Evolutionary conservation across 2,329 filamentous ascomycete genomes (phyloP).

Genomic region (Clarireedia paspali): DNA sequence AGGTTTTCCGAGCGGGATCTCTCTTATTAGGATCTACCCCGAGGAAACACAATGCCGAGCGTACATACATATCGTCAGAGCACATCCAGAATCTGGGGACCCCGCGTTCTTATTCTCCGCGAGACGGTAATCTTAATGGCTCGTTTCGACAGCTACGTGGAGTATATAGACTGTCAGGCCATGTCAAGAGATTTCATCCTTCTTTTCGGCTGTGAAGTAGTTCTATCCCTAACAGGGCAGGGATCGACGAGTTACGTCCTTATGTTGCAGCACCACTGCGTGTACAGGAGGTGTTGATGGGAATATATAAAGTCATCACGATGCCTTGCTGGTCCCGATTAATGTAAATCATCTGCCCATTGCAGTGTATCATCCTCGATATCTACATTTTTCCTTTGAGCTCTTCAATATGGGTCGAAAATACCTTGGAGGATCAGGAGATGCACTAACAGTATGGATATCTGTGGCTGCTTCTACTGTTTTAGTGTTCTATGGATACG

Average conservation of each 20-base stretch:
- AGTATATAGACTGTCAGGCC: background rate
- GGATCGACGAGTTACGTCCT: background rate
- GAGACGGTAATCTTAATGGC: background rate
- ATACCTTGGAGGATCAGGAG: slow-evolving; percentile 43
- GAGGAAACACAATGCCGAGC: background rate
- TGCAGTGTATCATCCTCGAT: background rate
- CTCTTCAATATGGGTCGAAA: slow-evolving; percentile 34
- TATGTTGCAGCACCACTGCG: background rate
- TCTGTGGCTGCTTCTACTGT: slow-evolving; percentile 42
- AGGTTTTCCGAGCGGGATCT: background rate
- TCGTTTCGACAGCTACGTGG: background rate
- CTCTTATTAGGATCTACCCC: background rate
- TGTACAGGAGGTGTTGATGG: too few relatives aligned
- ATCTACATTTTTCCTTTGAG: background rate
- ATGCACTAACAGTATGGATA: slow-evolving; percentile 44
- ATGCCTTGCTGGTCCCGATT: background rate
- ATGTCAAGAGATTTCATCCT: background rate
- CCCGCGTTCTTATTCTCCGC: background rate
- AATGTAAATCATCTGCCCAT: background rate
- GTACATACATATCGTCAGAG: background rate
- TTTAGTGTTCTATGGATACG: slow-evolving; percentile 42
- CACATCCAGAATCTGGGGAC: slow-evolving; percentile 2
- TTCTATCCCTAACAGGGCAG: background rate
- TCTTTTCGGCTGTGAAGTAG: background rate
- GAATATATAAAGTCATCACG: background rate